Evolutionary conservation across 441 rosid species (phyloP).

Genomic region (Gossypium laxum): DNA sequence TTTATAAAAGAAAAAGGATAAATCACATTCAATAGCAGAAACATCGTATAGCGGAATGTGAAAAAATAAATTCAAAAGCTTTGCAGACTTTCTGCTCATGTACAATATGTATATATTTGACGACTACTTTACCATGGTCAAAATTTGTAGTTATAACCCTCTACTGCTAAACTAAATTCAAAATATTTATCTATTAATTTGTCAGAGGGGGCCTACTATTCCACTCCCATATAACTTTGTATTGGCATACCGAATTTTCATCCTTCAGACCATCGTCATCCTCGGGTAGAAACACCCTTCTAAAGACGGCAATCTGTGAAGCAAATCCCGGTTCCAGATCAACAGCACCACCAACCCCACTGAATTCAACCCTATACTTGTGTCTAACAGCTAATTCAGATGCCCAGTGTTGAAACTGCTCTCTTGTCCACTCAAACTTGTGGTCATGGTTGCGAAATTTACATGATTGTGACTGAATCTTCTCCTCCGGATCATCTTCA

Average conservation of each 20-base stretch:
- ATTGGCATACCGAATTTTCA: conserved; percentile 20
- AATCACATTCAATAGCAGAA: background rate
- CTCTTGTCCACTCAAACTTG: conserved; percentile 95
- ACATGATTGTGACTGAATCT: conserved; percentile 34
- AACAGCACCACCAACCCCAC: conserved; percentile 81
- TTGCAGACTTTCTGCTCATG: background rate
- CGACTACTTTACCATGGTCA: background rate
- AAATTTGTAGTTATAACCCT: background rate
- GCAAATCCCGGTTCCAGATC: conserved; percentile 75
- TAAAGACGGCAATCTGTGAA: conserved; percentile 81
- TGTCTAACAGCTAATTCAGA: conserved; percentile 45
- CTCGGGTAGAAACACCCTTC: conserved; percentile 16
- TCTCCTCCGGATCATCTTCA: conserved; percentile 60
- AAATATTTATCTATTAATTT: background rate
- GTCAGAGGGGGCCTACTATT: conserved; percentile 11
- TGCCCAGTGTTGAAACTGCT: conserved; percentile 75
- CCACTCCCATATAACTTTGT: conserved; percentile 70
- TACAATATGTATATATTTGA: background rate
- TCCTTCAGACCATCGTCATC: conserved; percentile 17
- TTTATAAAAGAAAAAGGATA: background rate
- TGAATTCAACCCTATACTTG: conserved; percentile 59
- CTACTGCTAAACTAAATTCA: background rate
- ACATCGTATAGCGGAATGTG: background rate
- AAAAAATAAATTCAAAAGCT: background rate
- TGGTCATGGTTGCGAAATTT: conserved; percentile 90